Evolutionary conservation across 2,329 filamentous ascomycete species (phyloP), one percentile per base, ranked within the genome.

Genomic region (Fusarium goolgardi): DNA sequence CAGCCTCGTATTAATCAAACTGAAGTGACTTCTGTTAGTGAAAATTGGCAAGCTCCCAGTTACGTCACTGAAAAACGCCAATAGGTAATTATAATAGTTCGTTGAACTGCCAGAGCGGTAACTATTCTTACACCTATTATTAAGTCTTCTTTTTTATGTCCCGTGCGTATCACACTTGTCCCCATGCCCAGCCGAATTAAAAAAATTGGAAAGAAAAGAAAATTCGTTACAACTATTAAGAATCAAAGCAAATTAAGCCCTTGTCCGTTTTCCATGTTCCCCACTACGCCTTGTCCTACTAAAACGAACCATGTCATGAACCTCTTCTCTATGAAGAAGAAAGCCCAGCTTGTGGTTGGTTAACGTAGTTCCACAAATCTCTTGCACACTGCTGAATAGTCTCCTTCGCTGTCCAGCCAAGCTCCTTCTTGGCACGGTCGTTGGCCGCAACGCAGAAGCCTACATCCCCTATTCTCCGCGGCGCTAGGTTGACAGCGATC

Each of bases 401-500:
- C 53, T 55, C 35, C 5, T 41, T 55, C 12, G 53, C 35, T 2
- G 44, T 40, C 53, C 53, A 55, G 13, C 53, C 53, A 23, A 55
- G 44, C 12, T 55, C 53, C 27, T 50, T 40, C 11, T 18, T 25
- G 12, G 53, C 53, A 8, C 53, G 34, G 35, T 55, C 53, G 13
- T 55, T 55, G 21, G 53, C 53, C 3, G 53, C 53, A 40, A 55
- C 53, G 21, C 53, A 55, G 34, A 55, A 50, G 12, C 53, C 53
- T 9, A 55, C 53, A 27, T 55, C 53, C 1, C 53, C 53, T 20
- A 37, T 10, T 25, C 53, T 55, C 3, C 53, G 43, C 2, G 53
- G 34, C 12, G 44, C 53, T 31, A 50, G 4, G 4, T 50, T 49
- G 9, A 40, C 25, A 18, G 43, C 32, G 13, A 55, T 55, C 1